Base-by-base conservation (phyloP, 306 rosid genomes). In the Dryas drummondii region DNA sequence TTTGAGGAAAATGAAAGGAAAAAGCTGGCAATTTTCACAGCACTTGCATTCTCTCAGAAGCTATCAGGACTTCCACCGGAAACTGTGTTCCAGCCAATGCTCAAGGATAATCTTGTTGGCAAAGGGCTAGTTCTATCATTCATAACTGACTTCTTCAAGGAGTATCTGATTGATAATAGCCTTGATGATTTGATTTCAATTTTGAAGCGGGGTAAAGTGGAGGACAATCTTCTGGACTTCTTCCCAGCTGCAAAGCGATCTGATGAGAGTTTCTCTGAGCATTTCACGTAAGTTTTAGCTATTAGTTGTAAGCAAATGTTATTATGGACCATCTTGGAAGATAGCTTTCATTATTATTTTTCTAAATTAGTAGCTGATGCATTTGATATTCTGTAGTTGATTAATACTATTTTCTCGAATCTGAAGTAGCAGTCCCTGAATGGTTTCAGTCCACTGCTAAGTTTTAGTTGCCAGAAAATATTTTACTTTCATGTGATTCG, bases 41-140 rank as follows among this genome's bases (percentile, higher is more conserved):
- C 99, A 42, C 99, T 96, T 72, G 98, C 99, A 52, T 96, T 96
- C 82, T 96, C 99, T 44, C 99, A 96, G 92, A 96, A 96, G 90
- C 89, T 96, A 11, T 96, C 99, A 9, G 99, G 99, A 70, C 97
- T 96, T 49, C 99, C 98, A 45, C 99, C 99, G 0, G 99, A 96
- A 82, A 96, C 99, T 10, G 99, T 96, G 49, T 86, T 96, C 88
- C 98, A 96, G 81, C 99, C 99, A 72, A 85, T 96, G 81, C 97
- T 96, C 56, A 96, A 92, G 87, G 99, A 96, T 78, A 96, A 96
- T 79, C 99, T 96, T 84, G 99, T 96, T 81, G 98, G 86, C 87
- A 96, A 96, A 83, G 99, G 99, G 90, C 84, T 96, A 89, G 99
- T 96, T 70, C 88, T 96, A 49, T 86, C 90, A 12, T 96, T 96